Evolutionary conservation across 2,329 filamentous ascomycete genomes (phyloP).

Genomic region (Atkinsonella hypoxylon): DNA sequence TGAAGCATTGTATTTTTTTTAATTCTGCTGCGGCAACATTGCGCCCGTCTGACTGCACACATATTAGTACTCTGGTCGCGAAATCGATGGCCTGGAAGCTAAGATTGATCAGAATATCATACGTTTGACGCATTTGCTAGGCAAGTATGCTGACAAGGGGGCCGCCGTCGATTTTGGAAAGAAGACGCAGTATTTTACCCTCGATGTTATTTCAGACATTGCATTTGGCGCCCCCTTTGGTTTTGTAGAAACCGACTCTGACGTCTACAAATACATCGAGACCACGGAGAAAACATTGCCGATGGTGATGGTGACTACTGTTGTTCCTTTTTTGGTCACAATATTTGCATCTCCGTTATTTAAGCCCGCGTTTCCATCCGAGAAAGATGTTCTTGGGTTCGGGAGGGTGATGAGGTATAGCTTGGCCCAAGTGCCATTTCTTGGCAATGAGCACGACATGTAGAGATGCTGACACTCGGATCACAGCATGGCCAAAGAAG

Average conservation of each 20-base stretch:
- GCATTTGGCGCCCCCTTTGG: conserved; percentile 39
- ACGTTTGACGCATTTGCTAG: conserved; percentile 5
- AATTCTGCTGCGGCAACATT: not conserved
- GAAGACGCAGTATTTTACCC: conserved; percentile 40
- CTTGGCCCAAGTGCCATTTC: not conserved
- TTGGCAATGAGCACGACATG: not conserved
- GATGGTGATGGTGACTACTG: conserved; percentile 8
- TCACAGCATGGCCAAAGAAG: conserved; percentile 28
- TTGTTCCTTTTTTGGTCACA: conserved; percentile 6
- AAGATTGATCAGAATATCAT: conserved; percentile 16
- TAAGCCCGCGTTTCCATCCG: conserved; percentile 26
- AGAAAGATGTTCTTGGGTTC: conserved; percentile 23
- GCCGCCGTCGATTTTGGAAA: conserved; percentile 15
- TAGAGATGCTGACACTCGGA: not conserved
- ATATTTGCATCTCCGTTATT: conserved; percentile 1
- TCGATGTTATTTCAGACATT: conserved; percentile 42
- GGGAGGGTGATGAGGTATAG: conserved; percentile 32
- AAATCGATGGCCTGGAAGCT: conserved; percentile 33
- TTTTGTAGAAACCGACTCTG: conserved; percentile 31
- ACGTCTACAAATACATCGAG: conserved; percentile 35
- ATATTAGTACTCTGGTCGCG: conserved; percentile 36
- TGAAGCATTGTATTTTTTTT: not conserved
- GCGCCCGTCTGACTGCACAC: not conserved
- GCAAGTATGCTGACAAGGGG: conserved; percentile 5
- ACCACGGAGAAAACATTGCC: conserved; percentile 19